Evolutionary conservation across 1,284 basidiomycete species (phyloP).

Genomic region (Tilletia walkeri): DNA sequence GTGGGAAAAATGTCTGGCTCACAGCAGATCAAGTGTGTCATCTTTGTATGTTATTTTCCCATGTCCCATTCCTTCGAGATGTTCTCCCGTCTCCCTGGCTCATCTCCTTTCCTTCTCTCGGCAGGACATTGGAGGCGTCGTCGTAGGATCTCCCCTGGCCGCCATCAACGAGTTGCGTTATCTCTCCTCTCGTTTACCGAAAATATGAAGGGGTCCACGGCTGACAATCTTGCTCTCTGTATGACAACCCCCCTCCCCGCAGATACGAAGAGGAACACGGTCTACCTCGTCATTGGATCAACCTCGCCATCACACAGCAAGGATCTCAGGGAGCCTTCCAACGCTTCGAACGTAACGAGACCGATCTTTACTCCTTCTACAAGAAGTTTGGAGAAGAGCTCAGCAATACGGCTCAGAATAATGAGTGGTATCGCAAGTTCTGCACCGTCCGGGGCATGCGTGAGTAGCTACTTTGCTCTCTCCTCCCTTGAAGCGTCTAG

Average conservation of each 20-base stretch:
- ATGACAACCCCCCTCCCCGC: neutral
- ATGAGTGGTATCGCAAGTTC: conserved; percentile 41
- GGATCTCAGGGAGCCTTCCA: conserved; percentile 54
- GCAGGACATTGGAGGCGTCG: conserved; percentile 56
- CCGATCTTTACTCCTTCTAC: conserved; percentile 54
- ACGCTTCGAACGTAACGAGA: conserved; percentile 51
- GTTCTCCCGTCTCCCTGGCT: neutral
- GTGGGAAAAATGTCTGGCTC: neutral
- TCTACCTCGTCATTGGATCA: conserved; percentile 55
- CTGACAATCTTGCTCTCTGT: conserved; percentile 3
- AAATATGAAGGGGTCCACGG: neutral
- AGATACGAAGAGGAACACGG: conserved; percentile 41
- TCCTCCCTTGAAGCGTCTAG: neutral
- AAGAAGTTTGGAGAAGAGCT: conserved; percentile 47
- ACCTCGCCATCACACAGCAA: conserved; percentile 53
- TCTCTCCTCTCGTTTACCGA: neutral
- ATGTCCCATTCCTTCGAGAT: neutral
- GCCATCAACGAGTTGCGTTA: conserved; percentile 39
- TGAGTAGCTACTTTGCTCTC: conserved; percentile 13
- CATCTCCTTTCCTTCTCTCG: conserved; percentile 25
- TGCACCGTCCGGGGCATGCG: conserved; percentile 37
- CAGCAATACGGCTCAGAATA: conserved; percentile 41
- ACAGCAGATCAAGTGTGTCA: conserved; percentile 5
- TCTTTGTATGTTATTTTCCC: neutral
- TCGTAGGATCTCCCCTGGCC: conserved; percentile 52